Base-by-base conservation (phyloP, 2,329 filamentous ascomycete species). In the Volutella citrinella region DNA sequence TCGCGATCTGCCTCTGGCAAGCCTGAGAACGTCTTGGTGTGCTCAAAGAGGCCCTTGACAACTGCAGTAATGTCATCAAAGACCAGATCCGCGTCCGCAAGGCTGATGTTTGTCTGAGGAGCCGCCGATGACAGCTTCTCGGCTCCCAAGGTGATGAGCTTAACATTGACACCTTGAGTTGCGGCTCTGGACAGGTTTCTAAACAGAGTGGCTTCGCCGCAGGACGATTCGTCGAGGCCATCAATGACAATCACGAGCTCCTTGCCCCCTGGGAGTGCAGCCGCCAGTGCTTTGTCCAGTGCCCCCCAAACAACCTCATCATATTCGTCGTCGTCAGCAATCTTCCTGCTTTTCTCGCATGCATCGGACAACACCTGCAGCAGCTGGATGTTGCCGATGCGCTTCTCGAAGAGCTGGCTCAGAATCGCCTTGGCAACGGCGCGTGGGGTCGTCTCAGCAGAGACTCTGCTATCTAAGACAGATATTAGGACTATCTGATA, bases 381-480 rank as follows among this genome's bases (percentile, higher is more conserved):
- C 5, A 66, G 49, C n/a, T 54, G 48, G 12, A 61, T 45, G 32
- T 65, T 64, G 4, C 62, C 63, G 30, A 64, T 63, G 20, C 60
- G 54, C 36, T 56, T 58, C 17, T 55, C 52, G 23, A 65, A 60
- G 1, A 66, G 49, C 33, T 66, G 62, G 26, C 35, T 47, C 12
- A 66, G 51, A 14, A 66, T 56, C 2, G 52, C 38, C 32, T 63
- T 64, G 11, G 47, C 57, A 30, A 63, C 49, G 6, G 59, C 57
- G 8, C 50, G 45, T 3, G 55, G 45, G 2, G 52, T 51, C 3
- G 57, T 51, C 27, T 59, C 52, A 3, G 51, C 54, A 0, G 57
- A 52, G 7, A 63, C 49, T 22, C 58, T 46, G 22, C 46, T 49
- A 34, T 61, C 57, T 61, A 31, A 5, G 20, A 22, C n/a, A 22